These are phyloP conservation scores for Amaranthus palmeri DNA, from an alignment of 148 eudicot genomes.

Conservation along the genomic window DNA sequence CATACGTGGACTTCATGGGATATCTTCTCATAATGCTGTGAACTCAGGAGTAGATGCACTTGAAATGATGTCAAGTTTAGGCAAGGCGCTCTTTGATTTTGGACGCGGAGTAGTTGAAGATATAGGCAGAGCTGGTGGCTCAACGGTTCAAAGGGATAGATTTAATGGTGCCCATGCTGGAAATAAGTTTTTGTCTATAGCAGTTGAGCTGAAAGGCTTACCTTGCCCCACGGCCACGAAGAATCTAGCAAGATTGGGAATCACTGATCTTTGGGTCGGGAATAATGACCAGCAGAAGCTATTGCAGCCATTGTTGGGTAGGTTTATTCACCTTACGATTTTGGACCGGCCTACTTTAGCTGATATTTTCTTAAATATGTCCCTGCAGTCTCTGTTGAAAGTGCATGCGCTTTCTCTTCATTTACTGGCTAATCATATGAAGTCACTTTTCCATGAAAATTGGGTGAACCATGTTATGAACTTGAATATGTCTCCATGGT, in stretches of 20 bases:
- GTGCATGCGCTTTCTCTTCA: constrained; percentile 59
- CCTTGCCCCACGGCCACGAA: constrained; percentile 84
- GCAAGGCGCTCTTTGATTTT: constrained; percentile 84
- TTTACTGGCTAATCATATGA: constrained; percentile 72
- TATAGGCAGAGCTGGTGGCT: constrained; percentile 73
- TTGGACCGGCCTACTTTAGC: constrained; percentile 70
- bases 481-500: constrained; percentile 85
- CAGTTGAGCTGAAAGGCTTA: constrained; percentile 76
- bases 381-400: constrained; percentile 57
- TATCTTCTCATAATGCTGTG: constrained; percentile 40
- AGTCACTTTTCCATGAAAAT: constrained; percentile 64
- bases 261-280: constrained; percentile 83
- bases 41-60: constrained; percentile 88
- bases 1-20: constrained; percentile 50
- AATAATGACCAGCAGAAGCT: constrained; percentile 70
- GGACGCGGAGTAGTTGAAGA: constrained; percentile 98
- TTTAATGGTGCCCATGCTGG: constrained; percentile 31
- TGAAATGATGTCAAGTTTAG: constrained; percentile 82
- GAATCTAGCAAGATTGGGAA: constrained; percentile 53
- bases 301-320: constrained; percentile 65
- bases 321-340: constrained; percentile 66
- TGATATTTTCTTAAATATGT: constrained; percentile 44
- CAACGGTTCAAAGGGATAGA: constrained; percentile 48
- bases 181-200: constrained; percentile 46
- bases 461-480: constrained; percentile 84